phyloP scores from a whole-genome alignment of 192 early-diverging fungal species.

The Coemansia sp. region DNA sequence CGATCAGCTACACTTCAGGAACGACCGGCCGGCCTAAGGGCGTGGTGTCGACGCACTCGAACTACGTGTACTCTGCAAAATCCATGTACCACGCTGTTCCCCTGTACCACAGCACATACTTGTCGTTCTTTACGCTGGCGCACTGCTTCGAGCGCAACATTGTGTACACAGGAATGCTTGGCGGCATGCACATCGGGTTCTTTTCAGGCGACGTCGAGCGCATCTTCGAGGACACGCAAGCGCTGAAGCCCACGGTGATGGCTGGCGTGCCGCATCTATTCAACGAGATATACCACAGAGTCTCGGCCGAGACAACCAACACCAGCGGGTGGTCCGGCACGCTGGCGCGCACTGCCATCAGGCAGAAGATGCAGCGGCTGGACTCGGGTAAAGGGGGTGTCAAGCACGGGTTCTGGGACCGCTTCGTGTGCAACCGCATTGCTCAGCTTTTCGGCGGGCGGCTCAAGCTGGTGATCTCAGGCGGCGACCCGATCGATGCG shows the following conservation, averaged over 20 bases:
- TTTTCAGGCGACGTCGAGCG: conserved; percentile 59
- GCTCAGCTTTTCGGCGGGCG: conserved; percentile 73
- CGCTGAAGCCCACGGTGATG: conserved; percentile 83
- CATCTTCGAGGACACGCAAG: conserved; percentile 80
- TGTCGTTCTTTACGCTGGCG: conserved; percentile 86
- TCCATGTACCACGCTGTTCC: conserved; percentile 13
- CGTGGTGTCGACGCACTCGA: conserved; percentile 70
- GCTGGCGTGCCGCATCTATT: conserved; percentile 85
- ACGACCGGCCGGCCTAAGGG: conserved; percentile 76
- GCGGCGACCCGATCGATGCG: conserved; percentile 63
- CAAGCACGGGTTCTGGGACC: conserved; percentile 79
- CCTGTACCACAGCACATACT: conserved; percentile 16
- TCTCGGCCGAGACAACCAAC: conserved; percentile 56
- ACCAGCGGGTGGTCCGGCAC: conserved; percentile 61
- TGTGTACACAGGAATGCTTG: conserved; percentile 57
- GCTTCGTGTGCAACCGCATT: conserved; percentile 77
- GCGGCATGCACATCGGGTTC: conserved; percentile 74
- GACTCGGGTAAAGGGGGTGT: conserved; percentile 53
- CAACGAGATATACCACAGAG: conserved; percentile 83
- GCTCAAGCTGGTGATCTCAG: conserved; percentile 59
- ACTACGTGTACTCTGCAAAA: conserved; percentile 55
- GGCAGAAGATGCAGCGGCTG: conserved; percentile 59
- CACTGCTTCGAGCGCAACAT: conserved; percentile 77
- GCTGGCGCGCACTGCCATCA: conserved; percentile 61
- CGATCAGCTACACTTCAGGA: conserved; percentile 79